These are phyloP conservation scores for Suillus paluster DNA, from an alignment of 768 basidiomycete genomes.

Conservation along the genomic window DNA sequence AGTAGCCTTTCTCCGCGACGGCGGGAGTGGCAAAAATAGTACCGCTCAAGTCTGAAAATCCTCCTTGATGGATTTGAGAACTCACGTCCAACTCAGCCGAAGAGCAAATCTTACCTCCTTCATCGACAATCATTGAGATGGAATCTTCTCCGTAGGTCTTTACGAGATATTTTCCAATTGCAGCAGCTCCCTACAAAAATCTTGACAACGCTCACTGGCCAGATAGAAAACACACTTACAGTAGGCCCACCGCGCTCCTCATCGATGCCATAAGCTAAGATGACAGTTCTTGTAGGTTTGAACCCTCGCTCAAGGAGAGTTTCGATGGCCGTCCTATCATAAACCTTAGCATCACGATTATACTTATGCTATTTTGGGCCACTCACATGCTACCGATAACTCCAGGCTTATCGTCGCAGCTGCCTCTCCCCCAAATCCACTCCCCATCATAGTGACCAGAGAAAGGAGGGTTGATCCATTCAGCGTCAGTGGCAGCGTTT, in stretches of 20 bases:
- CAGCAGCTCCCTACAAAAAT: slow-evolving; percentile 42
- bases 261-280: slow-evolving; percentile 48
- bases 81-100: neutral
- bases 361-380: neutral
- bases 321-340: slow-evolving; percentile 30
- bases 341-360: neutral
- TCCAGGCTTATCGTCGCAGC: slow-evolving; percentile 48
- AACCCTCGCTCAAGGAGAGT: slow-evolving; percentile 33
- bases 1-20: slow-evolving; percentile 48
- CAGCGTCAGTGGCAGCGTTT: slow-evolving; percentile 44
- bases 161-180: slow-evolving; percentile 45
- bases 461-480: slow-evolving; percentile 55
- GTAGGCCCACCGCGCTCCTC: slow-evolving; percentile 46
- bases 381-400: slow-evolving; percentile 41
- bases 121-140: slow-evolving; percentile 61
- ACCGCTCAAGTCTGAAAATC: slow-evolving; percentile 32
- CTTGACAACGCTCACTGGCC: neutral
- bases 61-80: slow-evolving; percentile 25
- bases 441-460: slow-evolving; percentile 50
- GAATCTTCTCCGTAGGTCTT: slow-evolving; percentile 52
- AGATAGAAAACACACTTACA: slow-evolving; percentile 28
- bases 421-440: slow-evolving; percentile 54
- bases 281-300: slow-evolving; percentile 32
- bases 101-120: slow-evolving; percentile 45
- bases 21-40: slow-evolving; percentile 35